These are phyloP conservation scores for Rhododendron williamsianum DNA, from an alignment of 148 eudicot species.

Conservation along the genomic window DNA sequence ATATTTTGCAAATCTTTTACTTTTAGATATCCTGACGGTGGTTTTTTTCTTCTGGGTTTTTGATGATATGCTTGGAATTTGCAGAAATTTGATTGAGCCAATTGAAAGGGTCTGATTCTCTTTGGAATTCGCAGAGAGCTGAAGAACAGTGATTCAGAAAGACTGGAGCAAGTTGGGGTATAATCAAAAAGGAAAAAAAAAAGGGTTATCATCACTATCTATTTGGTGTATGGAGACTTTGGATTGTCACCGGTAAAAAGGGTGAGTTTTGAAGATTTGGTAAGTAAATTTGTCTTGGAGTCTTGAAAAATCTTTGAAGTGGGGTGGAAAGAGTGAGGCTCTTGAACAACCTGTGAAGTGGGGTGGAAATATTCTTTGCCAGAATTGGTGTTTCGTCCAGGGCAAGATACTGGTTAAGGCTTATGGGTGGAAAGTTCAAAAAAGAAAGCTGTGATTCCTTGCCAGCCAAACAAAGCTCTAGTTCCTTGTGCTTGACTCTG, in stretches of 20 bases:
- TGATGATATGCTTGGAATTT: conserved; percentile 9
- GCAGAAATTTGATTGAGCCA: neutral
- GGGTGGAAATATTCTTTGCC: neutral
- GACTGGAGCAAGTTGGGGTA: neutral
- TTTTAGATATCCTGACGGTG: neutral
- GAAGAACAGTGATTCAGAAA: conserved; percentile 8
- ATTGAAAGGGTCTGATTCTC: neutral
- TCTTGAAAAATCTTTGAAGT: neutral
- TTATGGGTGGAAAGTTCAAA: conserved; percentile 23
- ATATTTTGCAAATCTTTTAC: neutral
- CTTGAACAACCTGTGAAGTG: neutral
- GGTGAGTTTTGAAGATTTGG: neutral
- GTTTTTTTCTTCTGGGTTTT: neutral
- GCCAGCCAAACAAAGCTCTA: conserved; percentile 22
- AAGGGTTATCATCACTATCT: neutral
- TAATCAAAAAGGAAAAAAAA: neutral
- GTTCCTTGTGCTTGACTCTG: conserved; percentile 11
- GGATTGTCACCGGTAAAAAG: neutral
- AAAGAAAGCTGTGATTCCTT: conserved; percentile 24
- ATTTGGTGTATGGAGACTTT: conserved; percentile 6
- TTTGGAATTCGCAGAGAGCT: conserved; percentile 2
- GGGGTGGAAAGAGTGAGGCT: neutral
- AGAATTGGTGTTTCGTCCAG: conserved; percentile 24
- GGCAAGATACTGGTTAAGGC: conserved; percentile 17
- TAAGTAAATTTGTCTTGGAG: neutral